Evolutionary conservation across 768 basidiomycete species (phyloP).

Genomic region (Leccinellum luteum): DNA sequence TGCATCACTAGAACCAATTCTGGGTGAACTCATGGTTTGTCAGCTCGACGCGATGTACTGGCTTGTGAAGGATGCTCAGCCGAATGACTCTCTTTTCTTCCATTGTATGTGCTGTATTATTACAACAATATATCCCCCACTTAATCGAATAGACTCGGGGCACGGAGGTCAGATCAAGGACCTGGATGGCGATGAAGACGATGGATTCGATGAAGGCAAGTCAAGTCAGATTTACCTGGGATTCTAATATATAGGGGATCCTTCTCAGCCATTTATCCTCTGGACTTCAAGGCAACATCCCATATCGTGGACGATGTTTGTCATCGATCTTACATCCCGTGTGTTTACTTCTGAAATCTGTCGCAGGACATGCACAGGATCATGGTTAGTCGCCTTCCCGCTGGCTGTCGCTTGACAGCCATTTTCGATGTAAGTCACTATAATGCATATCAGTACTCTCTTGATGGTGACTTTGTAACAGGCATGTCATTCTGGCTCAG

Average conservation of each 20-base stretch:
- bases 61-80: conserved; percentile 35
- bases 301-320: conserved; percentile 89
- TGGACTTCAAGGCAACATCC: conserved; percentile 62
- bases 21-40: not conserved
- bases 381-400: conserved; percentile 77
- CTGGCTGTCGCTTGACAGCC: conserved; percentile 85
- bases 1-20: not conserved
- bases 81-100: conserved; percentile 88
- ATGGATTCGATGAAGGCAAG: conserved; percentile 77
- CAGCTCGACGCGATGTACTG: conserved; percentile 38
- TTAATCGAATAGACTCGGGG: conserved; percentile 63
- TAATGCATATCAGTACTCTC: not conserved
- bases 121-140: not conserved
- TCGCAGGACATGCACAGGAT: conserved; percentile 68
- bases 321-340: conserved; percentile 7
- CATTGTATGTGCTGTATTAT: conserved; percentile 55
- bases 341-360: conserved; percentile 2
- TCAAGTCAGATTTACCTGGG: conserved; percentile 7
- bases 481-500: conserved; percentile 91
- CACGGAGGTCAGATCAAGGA: conserved; percentile 93
- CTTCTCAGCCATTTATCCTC: conserved; percentile 76
- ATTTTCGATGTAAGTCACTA: conserved; percentile 64
- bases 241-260: not conserved
- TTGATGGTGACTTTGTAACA: conserved; percentile 25
- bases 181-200: conserved; percentile 75